A percentile compares a stretch with the other conserved stretches of the same genome.
Evolutionary conservation across 352 stramenopile species (phyloP).

Genomic region (Globisporangium recalcitrans): DNA sequence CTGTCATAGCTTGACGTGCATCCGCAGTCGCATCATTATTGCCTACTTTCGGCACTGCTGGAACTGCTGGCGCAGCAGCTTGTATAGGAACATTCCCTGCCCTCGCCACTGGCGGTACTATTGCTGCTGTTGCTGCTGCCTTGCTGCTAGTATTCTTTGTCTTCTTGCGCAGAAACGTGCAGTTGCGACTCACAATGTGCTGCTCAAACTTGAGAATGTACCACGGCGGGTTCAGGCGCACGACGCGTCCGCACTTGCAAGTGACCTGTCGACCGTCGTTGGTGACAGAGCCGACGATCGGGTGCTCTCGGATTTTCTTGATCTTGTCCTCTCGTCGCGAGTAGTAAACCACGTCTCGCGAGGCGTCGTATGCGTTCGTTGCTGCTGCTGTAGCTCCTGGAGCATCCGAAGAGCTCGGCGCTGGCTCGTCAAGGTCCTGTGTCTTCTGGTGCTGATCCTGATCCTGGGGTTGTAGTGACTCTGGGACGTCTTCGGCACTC

Average conservation of each 20-base stretch:
- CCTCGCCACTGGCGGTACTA: background rate
- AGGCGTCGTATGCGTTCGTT: conserved; percentile 28
- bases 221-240: conserved; percentile 76
- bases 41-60: background rate
- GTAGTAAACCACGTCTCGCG: conserved; percentile 32
- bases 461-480: background rate
- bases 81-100: background rate
- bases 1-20: no score
- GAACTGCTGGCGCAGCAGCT: background rate
- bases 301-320: conserved; percentile 46
- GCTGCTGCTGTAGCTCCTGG: background rate
- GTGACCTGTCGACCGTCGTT: conserved; percentile 46
- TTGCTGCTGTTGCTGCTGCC: background rate
- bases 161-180: conserved; percentile 52
- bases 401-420: background rate
- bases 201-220: conserved; percentile 87
- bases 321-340: conserved; percentile 63
- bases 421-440: background rate
- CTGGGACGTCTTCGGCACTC: background rate
- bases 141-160: background rate
- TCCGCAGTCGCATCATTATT: background rate
- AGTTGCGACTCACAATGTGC: conserved; percentile 80
- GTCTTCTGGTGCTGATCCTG: background rate
- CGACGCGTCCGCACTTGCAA: conserved; percentile 67
- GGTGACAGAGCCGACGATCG: conserved; percentile 40